A percentile compares a stretch with the other conserved stretches of the same genome.
Evolutionary conservation across 768 basidiomycete genomes (phyloP).

Genomic region (Boletellus emodensis): DNA sequence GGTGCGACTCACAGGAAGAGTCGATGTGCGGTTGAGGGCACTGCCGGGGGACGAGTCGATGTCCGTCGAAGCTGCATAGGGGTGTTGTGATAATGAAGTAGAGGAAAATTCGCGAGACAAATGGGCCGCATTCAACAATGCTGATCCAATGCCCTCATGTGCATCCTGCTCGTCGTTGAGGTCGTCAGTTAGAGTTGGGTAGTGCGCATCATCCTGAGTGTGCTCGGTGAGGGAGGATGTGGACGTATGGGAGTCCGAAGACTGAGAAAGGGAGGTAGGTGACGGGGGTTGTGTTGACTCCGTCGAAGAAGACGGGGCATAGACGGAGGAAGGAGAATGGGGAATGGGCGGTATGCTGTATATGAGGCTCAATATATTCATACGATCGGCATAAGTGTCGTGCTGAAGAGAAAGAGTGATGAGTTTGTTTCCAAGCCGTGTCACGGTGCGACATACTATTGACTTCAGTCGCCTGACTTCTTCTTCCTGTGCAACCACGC

Average conservation of each 20-base stretch:
- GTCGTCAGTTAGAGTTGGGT: conserved; percentile 17
- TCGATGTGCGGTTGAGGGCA: conserved; percentile 34
- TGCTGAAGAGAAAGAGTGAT: conserved; percentile 48
- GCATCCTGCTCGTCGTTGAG: conserved; percentile 34
- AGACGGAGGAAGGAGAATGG: conserved; percentile 54
- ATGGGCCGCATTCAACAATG: conserved; percentile 36
- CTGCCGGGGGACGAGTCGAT: conserved; percentile 29
- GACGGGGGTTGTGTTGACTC: conserved; percentile 37
- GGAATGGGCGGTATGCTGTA: conserved; percentile 81
- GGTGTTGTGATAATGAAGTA: conserved; percentile 35
- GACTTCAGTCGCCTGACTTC: conserved; percentile 83
- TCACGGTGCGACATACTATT: conserved; percentile 60
- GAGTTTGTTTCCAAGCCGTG: conserved; percentile 11
- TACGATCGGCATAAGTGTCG: conserved; percentile 91
- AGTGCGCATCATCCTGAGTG: conserved; percentile 35
- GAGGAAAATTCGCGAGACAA: conserved; percentile 29
- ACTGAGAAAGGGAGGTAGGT: conserved; percentile 32
- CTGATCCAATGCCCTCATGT: conserved; percentile 43
- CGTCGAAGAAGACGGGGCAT: conserved; percentile 39
- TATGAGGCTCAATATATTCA: conserved; percentile 87
- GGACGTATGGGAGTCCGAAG: conserved; percentile 49
- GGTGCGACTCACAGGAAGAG: conserved; percentile 30
- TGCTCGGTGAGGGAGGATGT: conserved; percentile 41
- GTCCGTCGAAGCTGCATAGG: conserved; percentile 48
- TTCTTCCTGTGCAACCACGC: conserved; percentile 86